Base-by-base conservation (phyloP, 1,284 basidiomycete genomes). In the Tilletia indica region DNA sequence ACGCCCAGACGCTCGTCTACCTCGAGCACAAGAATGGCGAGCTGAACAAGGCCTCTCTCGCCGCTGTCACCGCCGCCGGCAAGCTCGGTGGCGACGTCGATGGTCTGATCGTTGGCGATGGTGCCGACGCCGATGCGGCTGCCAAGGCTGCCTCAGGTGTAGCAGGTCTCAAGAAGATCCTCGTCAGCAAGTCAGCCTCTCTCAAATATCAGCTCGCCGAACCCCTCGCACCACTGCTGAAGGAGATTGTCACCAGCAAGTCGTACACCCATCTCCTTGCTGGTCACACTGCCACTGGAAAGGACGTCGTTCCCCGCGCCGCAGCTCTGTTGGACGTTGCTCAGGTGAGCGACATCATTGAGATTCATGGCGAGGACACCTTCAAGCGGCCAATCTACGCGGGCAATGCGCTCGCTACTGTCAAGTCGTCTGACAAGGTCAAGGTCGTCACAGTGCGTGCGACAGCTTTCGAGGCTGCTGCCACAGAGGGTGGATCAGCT, bases 331-430 rank as follows among this genome's bases (percentile, higher is more conserved):
- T 99, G 54, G 91, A 96, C 85, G 71, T 79, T 1, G 75, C 77
- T 51, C 82, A 86, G 77, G 89, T 99, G 75, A 94, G 94, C 68
- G 97, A 99, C 86, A 91, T 99, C 77, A 93, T 97, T 80, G 89
- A 89, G 66, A 91, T 98, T 80, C 91, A 97, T 81, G 80, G 87
- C 2, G 89, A 90, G 68, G 90, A 91, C 83, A 89, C 83, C 89
- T 98, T 97, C 85, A 89, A 92, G 9, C 92, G 96, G 63, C 94
- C 94, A 63, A 97, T 99, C 84, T 99, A 99, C 83, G 97, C 97
- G 68, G 97, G 97, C 68, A 99, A 99, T 85, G 97, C 97, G 66
- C 93, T 99, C 76, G 89, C 94, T 45, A 97, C 94, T 64, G 90
- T 99, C 78, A 91, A 91, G 77, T 92, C 92, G 4, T 87, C 90